Evolutionary conservation across 164 flowering plant genomes (phyloP), one percentile per base, ranked within the genome.

Genomic region (Vitis amurensis): DNA sequence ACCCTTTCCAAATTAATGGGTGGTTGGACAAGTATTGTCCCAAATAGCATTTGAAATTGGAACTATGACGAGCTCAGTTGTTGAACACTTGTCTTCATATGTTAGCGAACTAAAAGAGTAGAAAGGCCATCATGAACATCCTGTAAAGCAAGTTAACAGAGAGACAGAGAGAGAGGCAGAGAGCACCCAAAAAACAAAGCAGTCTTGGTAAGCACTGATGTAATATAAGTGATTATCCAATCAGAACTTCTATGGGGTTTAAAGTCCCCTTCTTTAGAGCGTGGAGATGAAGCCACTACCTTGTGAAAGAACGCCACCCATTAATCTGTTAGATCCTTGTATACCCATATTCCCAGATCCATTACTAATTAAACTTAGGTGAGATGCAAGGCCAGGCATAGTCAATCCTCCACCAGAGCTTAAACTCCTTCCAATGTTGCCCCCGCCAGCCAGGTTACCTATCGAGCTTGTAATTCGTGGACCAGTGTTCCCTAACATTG

Each of bases 291-390:
- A 64, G 14, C 29, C 44, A 67, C 27, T 75, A 83, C 86, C 86
- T 80, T 77, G 84, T 78, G 71, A 73, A 55, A 78, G 82, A 67
- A 81, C 66, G n/a, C 82, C 78, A 63, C 76, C 55, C 76, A 77
- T 74, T 64, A 81, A 59, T 75, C 82, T 81, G 65, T 79, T 77
- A 16, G 77, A 71, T 37, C 82, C 84, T 31, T 52, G 55, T 11
- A 52, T 11, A 11, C 13, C 13, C 55, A 52, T 52, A 70, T 23
- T 73, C 84, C 44, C 44, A 37, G 44, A 37, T 48, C 75, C 73
- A 51, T 71, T 77, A 37, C 66, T 49, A 15, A 63, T 2, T 63
- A 78, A 66, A 73, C 79, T 83, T 31, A 79, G 61, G 52, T 77
- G 87, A 71, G 84, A 67, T 50, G 79, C 51, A 66, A 79, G 77